Evolutionary conservation across 768 basidiomycete genomes (phyloP).

Genomic region (Calocera cornea): DNA sequence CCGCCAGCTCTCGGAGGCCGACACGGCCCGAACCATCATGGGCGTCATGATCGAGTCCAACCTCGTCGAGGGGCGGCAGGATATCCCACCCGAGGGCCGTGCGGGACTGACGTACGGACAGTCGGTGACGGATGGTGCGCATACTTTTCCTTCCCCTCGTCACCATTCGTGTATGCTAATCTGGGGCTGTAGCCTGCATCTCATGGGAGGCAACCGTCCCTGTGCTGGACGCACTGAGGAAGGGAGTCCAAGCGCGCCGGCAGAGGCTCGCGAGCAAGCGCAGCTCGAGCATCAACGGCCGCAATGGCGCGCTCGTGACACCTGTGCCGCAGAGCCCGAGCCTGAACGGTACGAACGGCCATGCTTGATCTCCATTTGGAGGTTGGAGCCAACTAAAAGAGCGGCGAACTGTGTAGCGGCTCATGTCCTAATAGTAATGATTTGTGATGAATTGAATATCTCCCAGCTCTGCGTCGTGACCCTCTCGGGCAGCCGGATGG

Average conservation of each 20-base stretch:
- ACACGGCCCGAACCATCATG: constrained; percentile 63
- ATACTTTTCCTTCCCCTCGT: background rate
- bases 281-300: background rate
- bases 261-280: constrained; percentile 7
- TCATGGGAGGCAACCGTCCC: constrained; percentile 81
- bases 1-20: constrained; percentile 52
- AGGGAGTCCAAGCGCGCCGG: constrained; percentile 66
- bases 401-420: too few species aligned
- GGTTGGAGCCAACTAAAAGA: background rate
- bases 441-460: too few species aligned
- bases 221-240: constrained; percentile 68
- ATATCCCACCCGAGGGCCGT: constrained; percentile 61
- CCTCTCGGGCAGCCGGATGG: too few species aligned
- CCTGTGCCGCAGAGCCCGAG: background rate
- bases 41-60: constrained; percentile 96
- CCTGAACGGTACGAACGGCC: background rate
- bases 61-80: constrained; percentile 68
- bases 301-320: background rate
- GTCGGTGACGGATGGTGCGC: constrained; percentile 58
- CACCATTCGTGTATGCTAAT: background rate
- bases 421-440: too few species aligned
- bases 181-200: constrained; percentile 44
- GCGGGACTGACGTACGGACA: constrained; percentile 66
- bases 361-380: background rate
- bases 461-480: too few species aligned